These are phyloP conservation scores for Wickerhamomyces xylosicus DNA, from an alignment of 805 yeast species.

Conservation along the genomic window DNA sequence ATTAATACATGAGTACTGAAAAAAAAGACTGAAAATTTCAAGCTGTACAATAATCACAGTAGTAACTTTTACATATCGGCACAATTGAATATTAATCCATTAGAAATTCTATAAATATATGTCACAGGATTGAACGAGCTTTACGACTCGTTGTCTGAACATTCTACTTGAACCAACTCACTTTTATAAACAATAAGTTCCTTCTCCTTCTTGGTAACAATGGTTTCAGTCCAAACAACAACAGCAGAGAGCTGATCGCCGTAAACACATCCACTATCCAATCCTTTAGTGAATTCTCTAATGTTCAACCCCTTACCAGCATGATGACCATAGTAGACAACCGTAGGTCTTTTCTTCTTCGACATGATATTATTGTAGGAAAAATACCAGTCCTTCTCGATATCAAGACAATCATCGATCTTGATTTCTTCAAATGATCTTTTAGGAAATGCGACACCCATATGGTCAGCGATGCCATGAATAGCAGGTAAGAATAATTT, in stretches of 20 bases:
- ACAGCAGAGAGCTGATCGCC: slow-evolving; percentile 64
- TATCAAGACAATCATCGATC: slow-evolving; percentile 53
- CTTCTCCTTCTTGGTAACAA: neutral
- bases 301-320: slow-evolving; percentile 67
- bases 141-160: no score
- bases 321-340: slow-evolving; percentile 81
- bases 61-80: no score
- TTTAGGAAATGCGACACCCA: slow-evolving; percentile 3
- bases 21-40: no score
- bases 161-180: slow-evolving; percentile 9
- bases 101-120: no score
- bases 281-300: slow-evolving; percentile 60
- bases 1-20: no score
- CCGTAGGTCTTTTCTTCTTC: slow-evolving; percentile 19
- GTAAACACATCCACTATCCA: slow-evolving; percentile 74
- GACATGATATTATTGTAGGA: slow-evolving; percentile 11
- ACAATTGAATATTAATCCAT: no score
- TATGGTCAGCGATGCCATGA: slow-evolving; percentile 19
- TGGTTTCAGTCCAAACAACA: slow-evolving; percentile 9
- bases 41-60: no score
- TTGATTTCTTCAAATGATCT: slow-evolving; percentile 29
- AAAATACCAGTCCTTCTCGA: slow-evolving; percentile 56
- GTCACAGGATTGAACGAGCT: no score
- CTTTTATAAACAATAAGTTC: slow-evolving; percentile 2
- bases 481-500: slow-evolving; percentile 24